Evolutionary conservation across 176 grass and related monocot species (phyloP).

Genomic region (Bothriochloa decipiens): DNA sequence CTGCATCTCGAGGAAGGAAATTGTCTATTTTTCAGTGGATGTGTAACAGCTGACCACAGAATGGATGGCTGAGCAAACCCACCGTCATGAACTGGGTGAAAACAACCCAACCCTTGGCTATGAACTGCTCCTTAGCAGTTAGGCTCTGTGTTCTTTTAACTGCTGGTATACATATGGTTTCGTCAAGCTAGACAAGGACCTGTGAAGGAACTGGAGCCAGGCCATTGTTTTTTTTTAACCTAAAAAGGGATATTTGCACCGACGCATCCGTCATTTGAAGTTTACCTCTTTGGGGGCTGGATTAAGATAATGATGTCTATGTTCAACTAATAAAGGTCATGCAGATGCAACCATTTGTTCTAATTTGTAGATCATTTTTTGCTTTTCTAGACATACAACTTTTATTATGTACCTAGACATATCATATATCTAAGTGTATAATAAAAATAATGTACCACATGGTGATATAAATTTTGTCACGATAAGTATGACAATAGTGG

Average conservation of each 20-base stretch:
- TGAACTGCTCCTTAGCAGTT: not conserved
- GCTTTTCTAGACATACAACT: no score
- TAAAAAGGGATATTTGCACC: not conserved
- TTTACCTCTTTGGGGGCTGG: not conserved
- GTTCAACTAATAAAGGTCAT: not conserved
- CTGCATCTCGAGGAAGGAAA: not conserved
- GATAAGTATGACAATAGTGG: no score
- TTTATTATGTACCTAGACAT: no score
- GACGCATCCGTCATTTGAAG: not conserved
- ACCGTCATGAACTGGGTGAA: constrained; percentile 10
- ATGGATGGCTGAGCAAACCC: not conserved
- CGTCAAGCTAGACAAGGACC: constrained; percentile 9
- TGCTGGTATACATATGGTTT: not conserved
- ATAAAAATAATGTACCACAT: no score
- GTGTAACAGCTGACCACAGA: not conserved
- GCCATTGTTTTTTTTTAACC: not conserved
- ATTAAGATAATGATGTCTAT: not conserved
- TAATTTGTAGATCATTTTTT: no score
- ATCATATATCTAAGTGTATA: no score
- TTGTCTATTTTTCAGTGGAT: not conserved
- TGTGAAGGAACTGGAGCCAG: not conserved
- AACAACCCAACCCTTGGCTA: not conserved
- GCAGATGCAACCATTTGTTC: not conserved
- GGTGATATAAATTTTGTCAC: no score
- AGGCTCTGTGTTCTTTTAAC: not conserved